Evolutionary conservation across 805 yeast genomes (phyloP).

Genomic region (Kodamaea kaohsiungensis): DNA sequence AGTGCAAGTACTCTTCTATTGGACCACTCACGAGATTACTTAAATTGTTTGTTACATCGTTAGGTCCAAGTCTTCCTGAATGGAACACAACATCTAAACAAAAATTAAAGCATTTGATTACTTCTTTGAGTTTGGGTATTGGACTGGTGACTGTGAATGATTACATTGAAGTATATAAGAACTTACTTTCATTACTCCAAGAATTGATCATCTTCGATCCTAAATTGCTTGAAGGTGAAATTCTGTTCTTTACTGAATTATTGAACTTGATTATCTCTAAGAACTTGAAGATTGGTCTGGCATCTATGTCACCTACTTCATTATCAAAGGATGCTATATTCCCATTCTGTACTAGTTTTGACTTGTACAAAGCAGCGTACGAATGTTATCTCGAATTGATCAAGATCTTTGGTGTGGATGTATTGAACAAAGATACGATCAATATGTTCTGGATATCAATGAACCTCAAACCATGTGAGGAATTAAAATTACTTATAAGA

Average conservation of each 20-base stretch:
- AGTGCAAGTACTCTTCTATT: slow-evolving; percentile 33
- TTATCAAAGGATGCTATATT: slow-evolving; percentile 43
- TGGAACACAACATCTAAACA: slow-evolving; percentile 18
- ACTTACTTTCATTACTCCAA: slow-evolving; percentile 31
- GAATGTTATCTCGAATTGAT: slow-evolving; percentile 60
- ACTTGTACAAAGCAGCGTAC: slow-evolving; percentile 46
- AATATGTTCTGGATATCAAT: slow-evolving; percentile 61
- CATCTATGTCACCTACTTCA: slow-evolving; percentile 36
- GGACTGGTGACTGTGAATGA: slow-evolving; percentile 32
- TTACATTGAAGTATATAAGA: slow-evolving; percentile 21
- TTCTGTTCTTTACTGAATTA: slow-evolving; percentile 28
- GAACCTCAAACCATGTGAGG: slow-evolving; percentile 48
- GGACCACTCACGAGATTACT: slow-evolving; percentile 25
- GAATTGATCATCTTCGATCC: slow-evolving; percentile 43
- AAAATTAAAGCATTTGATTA: slow-evolving; percentile 28
- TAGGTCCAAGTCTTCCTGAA: slow-evolving; percentile 41
- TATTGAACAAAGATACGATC: slow-evolving; percentile 48
- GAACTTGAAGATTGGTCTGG: slow-evolving; percentile 38
- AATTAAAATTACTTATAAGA: slow-evolving; percentile 46
- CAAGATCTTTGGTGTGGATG: slow-evolving; percentile 47
- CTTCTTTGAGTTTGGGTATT: slow-evolving; percentile 31
- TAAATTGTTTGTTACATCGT: slow-evolving; percentile 31
- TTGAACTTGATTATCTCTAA: slow-evolving; percentile 31
- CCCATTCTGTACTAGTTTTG: slow-evolving; percentile 45
- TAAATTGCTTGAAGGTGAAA: slow-evolving; percentile 32